phyloP scores from a whole-genome alignment of 2,329 filamentous ascomycete species.

The Claviceps sp. region DNA sequence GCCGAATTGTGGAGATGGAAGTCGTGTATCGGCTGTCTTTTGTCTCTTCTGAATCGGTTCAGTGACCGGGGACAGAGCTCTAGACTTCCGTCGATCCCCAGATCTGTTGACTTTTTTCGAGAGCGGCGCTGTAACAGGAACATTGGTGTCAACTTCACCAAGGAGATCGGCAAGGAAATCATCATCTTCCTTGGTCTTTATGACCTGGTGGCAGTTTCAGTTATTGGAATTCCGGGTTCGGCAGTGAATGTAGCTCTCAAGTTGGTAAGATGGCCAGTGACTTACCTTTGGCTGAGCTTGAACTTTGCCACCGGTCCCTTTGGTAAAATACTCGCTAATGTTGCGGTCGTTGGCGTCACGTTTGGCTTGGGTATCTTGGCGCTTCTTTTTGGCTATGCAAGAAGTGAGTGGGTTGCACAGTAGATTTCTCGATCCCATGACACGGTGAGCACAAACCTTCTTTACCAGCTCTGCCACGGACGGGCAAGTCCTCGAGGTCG shows the following conservation, averaged over 20 bases:
- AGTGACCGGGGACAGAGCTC: conserved; percentile 64
- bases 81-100: conserved; percentile 63
- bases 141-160: conserved; percentile 74
- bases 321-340: conserved; percentile 90
- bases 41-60: conserved; percentile 41
- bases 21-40: conserved; percentile 36
- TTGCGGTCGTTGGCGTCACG: conserved; percentile 79
- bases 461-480: conserved; percentile 36
- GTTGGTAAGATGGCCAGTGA: neutral
- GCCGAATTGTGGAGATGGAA: conserved; percentile 29
- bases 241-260: neutral
- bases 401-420: neutral
- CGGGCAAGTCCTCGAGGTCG: conserved; percentile 32
- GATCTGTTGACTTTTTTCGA: conserved; percentile 53
- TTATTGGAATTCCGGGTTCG: conserved; percentile 3
- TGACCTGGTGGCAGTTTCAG: conserved; percentile 33
- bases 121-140: conserved; percentile 39
- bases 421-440: conserved; percentile 1
- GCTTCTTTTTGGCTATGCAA: conserved; percentile 62
- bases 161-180: conserved; percentile 77
- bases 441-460: conserved; percentile 25
- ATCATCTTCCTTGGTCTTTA: conserved; percentile 75
- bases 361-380: conserved; percentile 74
- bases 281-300: conserved; percentile 70
- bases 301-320: conserved; percentile 48